These are phyloP conservation scores for Hypoxylon sp. DNA, from an alignment of 2,329 filamentous ascomycete species.

Conservation along the genomic window DNA sequence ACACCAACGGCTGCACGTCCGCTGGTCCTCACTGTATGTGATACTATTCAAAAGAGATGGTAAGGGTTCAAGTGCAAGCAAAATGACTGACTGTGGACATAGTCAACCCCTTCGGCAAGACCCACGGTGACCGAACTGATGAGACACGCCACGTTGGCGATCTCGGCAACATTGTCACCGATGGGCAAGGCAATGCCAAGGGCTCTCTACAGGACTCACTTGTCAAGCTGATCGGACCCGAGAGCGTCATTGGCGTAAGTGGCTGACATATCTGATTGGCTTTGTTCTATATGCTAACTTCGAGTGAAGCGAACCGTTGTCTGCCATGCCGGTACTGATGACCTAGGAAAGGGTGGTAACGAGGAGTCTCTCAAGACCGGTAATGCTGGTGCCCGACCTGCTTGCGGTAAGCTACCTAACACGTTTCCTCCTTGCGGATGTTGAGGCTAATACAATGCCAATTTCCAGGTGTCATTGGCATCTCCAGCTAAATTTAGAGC, in stretches of 20 bases:
- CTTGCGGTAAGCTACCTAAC: conserved; percentile 79
- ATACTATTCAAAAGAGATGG: background rate
- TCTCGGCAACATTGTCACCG: conserved; percentile 96
- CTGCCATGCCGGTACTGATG: conserved; percentile 94
- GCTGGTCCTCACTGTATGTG: conserved; percentile 95
- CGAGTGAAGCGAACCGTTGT: conserved; percentile 85
- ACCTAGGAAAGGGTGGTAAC: conserved; percentile 91
- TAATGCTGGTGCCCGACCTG: conserved; percentile 92
- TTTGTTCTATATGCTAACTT: conserved; percentile 45
- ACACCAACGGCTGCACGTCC: conserved; percentile 99
- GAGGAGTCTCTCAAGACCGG: conserved; percentile 99
- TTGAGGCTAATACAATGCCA: conserved; percentile 12
- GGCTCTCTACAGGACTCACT: conserved; percentile 84
- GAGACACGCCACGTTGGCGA: conserved; percentile 94
- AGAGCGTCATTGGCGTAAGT: conserved; percentile 92
- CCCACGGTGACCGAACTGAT: conserved; percentile 89
- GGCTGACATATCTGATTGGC: background rate
- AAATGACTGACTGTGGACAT: conserved; percentile 40
- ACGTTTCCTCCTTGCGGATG: background rate
- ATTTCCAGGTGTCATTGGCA: conserved; percentile 83
- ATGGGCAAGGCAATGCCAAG: conserved; percentile 90
- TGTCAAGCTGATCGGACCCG: conserved; percentile 94
- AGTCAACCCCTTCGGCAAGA: conserved; percentile 98
- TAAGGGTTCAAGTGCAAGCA: background rate
- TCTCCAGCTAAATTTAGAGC: conserved; percentile 66